Evolutionary conservation across 2,329 filamentous ascomycete species (phyloP).

Genomic region (Clonostachys byssicola): DNA sequence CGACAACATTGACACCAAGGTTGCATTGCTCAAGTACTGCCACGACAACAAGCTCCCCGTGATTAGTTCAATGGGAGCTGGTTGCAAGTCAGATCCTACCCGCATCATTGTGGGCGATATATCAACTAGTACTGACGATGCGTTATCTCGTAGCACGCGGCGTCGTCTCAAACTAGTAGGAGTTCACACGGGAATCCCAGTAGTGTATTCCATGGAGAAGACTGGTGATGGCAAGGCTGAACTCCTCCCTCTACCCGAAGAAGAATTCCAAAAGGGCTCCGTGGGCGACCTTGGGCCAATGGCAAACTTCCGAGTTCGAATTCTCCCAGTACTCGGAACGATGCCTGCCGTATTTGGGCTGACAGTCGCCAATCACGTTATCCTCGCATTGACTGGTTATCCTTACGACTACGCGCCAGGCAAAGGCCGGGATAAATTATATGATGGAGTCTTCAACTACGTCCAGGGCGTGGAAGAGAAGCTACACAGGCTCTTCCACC

Average conservation of each 20-base stretch:
- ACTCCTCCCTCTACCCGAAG: conserved; percentile 79
- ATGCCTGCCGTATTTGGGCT: conserved; percentile 98
- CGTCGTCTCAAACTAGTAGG: conserved; percentile 74
- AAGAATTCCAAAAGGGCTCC: conserved; percentile 80
- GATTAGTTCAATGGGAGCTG: conserved; percentile 93
- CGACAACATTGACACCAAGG: conserved; percentile 97
- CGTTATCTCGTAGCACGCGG: conserved; percentile 79
- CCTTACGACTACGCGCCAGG: conserved; percentile 78
- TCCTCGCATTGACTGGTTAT: conserved; percentile 77
- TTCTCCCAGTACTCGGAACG: conserved; percentile 88
- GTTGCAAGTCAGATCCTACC: conserved; percentile 84
- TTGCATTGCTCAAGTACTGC: conserved; percentile 85
- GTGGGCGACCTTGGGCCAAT: conserved; percentile 86
- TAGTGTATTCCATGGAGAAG: conserved; percentile 90
- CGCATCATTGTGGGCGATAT: conserved; percentile 90
- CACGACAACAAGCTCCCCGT: conserved; percentile 72
- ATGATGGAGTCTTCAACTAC: conserved; percentile 74
- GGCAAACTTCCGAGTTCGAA: conserved; percentile 90
- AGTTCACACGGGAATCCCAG: conserved; percentile 80
- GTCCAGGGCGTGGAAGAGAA: conserved; percentile 80
- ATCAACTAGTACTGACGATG: conserved; percentile 80
- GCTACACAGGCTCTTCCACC: conserved; percentile 44
- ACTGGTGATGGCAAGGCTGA: conserved; percentile 87
- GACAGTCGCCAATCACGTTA: conserved; percentile 86
- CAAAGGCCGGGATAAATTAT: conserved; percentile 87